Evolutionary conservation across 345 rosid genomes (phyloP).

Genomic region (Ailanthus altissimus): DNA sequence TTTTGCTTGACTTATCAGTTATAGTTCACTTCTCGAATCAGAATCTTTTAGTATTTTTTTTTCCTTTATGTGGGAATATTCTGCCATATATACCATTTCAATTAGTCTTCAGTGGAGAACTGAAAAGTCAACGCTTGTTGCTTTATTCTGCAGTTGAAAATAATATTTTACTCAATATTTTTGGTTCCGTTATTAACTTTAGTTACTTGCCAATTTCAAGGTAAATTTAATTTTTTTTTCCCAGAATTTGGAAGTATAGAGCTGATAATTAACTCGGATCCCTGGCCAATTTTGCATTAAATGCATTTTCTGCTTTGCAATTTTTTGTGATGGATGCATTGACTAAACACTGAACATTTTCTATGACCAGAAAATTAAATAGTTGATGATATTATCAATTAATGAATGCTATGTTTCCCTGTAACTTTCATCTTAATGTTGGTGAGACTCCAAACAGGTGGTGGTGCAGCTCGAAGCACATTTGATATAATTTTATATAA

Average conservation of each 20-base stretch:
- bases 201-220: neutral
- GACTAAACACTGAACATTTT: neutral
- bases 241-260: neutral
- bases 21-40: conserved; percentile 25
- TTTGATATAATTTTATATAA: neutral
- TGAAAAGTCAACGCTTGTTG: conserved; percentile 34
- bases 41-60: conserved; percentile 17
- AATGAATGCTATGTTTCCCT: neutral
- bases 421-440: neutral
- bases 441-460: neutral
- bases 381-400: neutral
- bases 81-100: conserved; percentile 37
- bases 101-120: conserved; percentile 19
- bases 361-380: neutral
- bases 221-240: conserved; percentile 8
- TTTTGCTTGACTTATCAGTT: conserved; percentile 31
- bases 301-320: conserved; percentile 1
- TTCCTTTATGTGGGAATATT: conserved; percentile 40
- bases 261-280: neutral
- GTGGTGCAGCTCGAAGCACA: neutral
- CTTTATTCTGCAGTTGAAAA: conserved; percentile 23
- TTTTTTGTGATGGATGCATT: neutral
- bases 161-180: conserved; percentile 3
- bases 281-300: neutral
- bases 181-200: neutral